phyloP scores from a whole-genome alignment of 2,329 filamentous ascomycete genomes.

The Trichophyton schoenleinii region DNA sequence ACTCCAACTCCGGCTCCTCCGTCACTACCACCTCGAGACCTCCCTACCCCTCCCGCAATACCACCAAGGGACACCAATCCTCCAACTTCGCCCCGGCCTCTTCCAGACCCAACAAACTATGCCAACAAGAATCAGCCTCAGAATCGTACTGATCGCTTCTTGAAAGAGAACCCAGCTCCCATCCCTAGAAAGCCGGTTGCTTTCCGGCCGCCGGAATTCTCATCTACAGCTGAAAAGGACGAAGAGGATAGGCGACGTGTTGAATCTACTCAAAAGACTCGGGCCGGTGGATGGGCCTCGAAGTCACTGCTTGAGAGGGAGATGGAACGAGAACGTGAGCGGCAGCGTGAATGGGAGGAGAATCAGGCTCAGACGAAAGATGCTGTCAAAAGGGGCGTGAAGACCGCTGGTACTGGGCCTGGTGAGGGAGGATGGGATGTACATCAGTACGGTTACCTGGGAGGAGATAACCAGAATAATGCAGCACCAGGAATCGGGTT shows the following conservation, averaged over 20 bases:
- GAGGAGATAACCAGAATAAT: constrained; percentile 50
- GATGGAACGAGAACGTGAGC: constrained; percentile 54
- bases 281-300: constrained; percentile 48
- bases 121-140: constrained; percentile 19
- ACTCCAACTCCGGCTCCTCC: constrained; percentile 9
- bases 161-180: constrained; percentile 43
- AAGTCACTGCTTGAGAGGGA: constrained; percentile 53
- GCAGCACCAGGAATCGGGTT: constrained; percentile 39
- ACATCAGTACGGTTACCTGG: constrained; percentile 52
- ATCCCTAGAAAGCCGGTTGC: constrained; percentile 24
- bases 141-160: constrained; percentile 43
- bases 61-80: constrained; percentile 8
- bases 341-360: constrained; percentile 54
- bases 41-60: constrained; percentile 16
- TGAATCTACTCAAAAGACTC: constrained; percentile 45
- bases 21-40: constrained; percentile 15
- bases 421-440: constrained; percentile 46
- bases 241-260: constrained; percentile 43
- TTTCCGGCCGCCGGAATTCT: constrained; percentile 35
- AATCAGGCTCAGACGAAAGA: constrained; percentile 40
- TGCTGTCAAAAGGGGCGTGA: constrained; percentile 33
- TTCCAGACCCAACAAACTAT: constrained; percentile 36
- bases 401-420: constrained; percentile 37
- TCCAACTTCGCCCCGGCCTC: constrained; percentile 26
- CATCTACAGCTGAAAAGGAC: constrained; percentile 43